phyloP scores from a whole-genome alignment of 164 flowering plant genomes.

The Piper betle region DNA sequence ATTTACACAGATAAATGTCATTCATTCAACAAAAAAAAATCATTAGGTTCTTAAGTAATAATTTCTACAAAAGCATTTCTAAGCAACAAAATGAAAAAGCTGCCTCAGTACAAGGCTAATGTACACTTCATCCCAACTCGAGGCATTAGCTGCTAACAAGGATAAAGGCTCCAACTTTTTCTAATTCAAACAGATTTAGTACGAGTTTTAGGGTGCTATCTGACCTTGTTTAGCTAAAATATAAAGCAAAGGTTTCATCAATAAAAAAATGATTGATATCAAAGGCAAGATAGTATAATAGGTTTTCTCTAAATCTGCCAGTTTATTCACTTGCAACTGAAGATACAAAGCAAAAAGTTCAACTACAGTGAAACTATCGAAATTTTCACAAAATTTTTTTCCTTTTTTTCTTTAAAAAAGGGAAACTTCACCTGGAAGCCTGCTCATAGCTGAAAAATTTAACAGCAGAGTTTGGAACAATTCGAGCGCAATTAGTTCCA shows the following conservation, averaged over 20 bases:
- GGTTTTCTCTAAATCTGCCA: no score
- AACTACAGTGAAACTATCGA: not conserved
- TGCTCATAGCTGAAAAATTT: conserved; percentile 96
- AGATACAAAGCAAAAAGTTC: not conserved
- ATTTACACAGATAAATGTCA: not conserved
- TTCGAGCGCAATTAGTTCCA: conserved; percentile 95
- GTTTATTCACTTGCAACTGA: no score
- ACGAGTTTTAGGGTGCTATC: no score
- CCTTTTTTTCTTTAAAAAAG: not conserved
- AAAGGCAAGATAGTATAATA: no score
- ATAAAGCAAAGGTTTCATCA: not conserved
- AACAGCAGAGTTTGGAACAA: conserved; percentile 93
- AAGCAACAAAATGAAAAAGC: no score
- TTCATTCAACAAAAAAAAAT: not conserved
- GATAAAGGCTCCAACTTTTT: no score
- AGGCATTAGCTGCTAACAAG: no score
- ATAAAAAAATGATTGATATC: no score
- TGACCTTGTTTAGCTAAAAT: not conserved
- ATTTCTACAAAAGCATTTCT: not conserved
- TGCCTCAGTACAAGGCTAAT: not conserved
- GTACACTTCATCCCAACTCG: not conserved
- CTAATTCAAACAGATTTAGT: no score
- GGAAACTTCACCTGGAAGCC: conserved; percentile 60
- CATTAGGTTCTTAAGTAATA: not conserved
- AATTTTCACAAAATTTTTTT: not conserved